phyloP scores from a whole-genome alignment of 306 rosid species.

The Fagus sylvatica region DNA sequence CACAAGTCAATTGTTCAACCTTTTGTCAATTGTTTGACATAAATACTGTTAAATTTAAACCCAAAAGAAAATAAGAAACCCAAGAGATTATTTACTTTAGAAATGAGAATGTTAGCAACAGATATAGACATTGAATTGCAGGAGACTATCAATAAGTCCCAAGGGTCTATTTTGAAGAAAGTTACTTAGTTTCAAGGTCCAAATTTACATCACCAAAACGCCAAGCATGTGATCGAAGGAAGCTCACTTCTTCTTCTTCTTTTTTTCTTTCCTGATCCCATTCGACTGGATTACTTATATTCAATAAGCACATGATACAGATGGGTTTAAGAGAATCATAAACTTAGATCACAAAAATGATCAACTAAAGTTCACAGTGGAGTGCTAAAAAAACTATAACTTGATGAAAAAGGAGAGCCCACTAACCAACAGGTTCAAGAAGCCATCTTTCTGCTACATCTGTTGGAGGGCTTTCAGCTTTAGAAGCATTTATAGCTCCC shows the following conservation, averaged over 20 bases:
- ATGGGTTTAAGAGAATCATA: background rate
- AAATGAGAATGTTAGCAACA: background rate
- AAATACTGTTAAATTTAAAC: too few relatives aligned
- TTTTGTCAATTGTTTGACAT: too few relatives aligned
- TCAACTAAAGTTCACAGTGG: background rate
- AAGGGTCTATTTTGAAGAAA: background rate
- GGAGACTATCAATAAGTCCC: background rate
- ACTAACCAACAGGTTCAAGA: conserved; percentile 82
- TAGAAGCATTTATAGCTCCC: conserved; percentile 41
- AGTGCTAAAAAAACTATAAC: background rate
- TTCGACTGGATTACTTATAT: background rate
- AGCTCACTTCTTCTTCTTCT: background rate
- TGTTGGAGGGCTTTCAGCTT: conserved; percentile 34
- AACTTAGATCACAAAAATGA: background rate
- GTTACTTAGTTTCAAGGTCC: background rate
- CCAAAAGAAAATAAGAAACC: too few relatives aligned
- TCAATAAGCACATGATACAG: background rate
- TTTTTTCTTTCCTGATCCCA: background rate
- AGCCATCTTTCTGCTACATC: conserved; percentile 61
- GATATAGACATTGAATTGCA: background rate
- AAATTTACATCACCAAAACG: background rate
- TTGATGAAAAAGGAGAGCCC: background rate
- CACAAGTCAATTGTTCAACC: background rate
- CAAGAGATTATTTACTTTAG: background rate
- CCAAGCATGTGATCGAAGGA: background rate